phyloP scores from a whole-genome alignment of 345 rosid species.

The Geranium rotundifolium region DNA sequence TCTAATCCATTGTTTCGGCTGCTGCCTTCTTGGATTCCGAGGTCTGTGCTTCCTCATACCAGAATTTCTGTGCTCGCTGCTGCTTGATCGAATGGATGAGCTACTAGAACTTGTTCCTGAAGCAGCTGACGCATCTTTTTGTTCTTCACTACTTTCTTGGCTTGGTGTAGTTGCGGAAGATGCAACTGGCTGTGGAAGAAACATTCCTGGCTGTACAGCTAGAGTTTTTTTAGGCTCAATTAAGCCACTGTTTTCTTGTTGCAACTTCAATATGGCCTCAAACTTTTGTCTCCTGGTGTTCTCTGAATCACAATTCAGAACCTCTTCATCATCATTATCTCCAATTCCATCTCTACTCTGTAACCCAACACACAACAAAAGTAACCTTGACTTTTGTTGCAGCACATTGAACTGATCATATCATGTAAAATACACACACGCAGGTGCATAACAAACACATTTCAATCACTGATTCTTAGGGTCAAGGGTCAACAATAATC shows the following conservation, averaged over 20 bases:
- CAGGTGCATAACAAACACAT: no score
- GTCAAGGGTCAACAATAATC: no score
- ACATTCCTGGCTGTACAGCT: constrained; percentile 63
- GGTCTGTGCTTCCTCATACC: constrained; percentile 18
- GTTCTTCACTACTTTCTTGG: constrained; percentile 15
- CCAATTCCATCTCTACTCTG: constrained; percentile 28
- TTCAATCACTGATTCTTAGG: no score
- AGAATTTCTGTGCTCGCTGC: constrained; percentile 13
- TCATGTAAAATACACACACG: no score
- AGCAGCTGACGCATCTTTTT: background rate
- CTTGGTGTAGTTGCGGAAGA: constrained; percentile 12
- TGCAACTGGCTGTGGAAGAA: constrained; percentile 38
- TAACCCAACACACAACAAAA: constrained; percentile 4
- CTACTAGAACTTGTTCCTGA: constrained; percentile 1
- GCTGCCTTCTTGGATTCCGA: constrained; percentile 23
- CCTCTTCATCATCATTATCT: constrained; percentile 18
- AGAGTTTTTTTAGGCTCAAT: constrained; percentile 49
- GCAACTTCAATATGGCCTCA: constrained; percentile 43
- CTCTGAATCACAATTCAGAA: constrained; percentile 51
- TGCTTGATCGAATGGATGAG: constrained; percentile 23
- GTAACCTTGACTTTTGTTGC: background rate
- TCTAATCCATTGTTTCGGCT: constrained; percentile 35
- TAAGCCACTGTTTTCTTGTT: constrained; percentile 54
- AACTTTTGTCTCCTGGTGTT: constrained; percentile 50
- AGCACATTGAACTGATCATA: no score